Evolutionary conservation across 1,139 yeast genomes (phyloP), one percentile per base, ranked within the genome.

Genomic region (Saccharomycopsis hybrid): DNA sequence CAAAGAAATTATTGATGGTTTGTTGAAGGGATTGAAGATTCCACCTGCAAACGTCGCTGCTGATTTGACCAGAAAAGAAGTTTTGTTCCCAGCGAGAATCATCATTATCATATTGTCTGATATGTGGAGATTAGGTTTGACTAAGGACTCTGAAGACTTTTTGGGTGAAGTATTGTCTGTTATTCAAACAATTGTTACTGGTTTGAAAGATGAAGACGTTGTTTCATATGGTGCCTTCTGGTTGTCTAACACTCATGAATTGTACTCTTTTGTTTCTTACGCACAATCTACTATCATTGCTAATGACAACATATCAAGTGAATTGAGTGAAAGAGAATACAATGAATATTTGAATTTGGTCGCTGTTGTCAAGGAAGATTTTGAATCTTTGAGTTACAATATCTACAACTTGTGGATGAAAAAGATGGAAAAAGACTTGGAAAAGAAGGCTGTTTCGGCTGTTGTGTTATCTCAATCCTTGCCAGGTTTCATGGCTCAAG

Each of bases 401-500:
- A 87, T 94, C 57, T 92, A 90, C 70, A 95, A 90, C 67, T 85
- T 92, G 74, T 90, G 97, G 97, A 84, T 92, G 89, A 89, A 88
- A 73, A 92, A 87, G 67, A 78, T 92, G 77, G 95, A 90, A 70
- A 87, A 86, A 65, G 86, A 85, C 57, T 72, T 92, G 63, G 96
- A 88, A 65, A 88, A 86, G 77, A 87, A 88, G 73, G 92, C 92
- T 48, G 84, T 92, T 43, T 83, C 95, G 11, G 97, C 97, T 2
- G 95, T 94, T 56, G 95, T 92, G 33, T 76, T 89, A 62, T 87
- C 96, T 1, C 98, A 92, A 70, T 83, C 96, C 0, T 77, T 92
- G 58, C 98, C 99, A 5, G 99, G 99, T 2, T 92, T 92, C 67
- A 81, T 85, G 74, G 90, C 95, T 1, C 88, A 88, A 41, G 97